Conservation (phyloP, 164 flowering plant genomes). For the Buxus sempervirens region DNA sequence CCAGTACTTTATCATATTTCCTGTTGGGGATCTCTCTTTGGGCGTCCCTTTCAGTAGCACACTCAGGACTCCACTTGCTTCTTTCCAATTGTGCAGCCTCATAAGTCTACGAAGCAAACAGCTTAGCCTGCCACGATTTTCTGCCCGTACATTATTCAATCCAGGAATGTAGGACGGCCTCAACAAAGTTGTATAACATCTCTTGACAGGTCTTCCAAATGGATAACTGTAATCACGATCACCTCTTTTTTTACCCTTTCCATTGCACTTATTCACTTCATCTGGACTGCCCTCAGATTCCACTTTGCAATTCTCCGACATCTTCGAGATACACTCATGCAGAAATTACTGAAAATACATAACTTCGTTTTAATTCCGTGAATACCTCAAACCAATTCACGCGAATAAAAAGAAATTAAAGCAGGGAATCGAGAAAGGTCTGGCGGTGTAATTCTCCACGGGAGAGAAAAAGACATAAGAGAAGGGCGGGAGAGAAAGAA, state of each 20-base stretch:
- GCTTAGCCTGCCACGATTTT: conserved; percentile 32
- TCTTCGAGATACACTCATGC: no score
- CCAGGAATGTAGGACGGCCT: conserved; percentile 39
- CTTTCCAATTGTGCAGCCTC: conserved; percentile 52
- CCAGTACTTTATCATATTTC: conserved; percentile 48
- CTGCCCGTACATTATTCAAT: conserved; percentile 22
- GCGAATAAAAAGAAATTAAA: no score
- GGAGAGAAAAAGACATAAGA: no score
- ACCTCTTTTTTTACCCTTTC: neutral
- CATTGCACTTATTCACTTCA: conserved; percentile 5
- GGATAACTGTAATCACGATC: neutral
- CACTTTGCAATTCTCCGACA: neutral
- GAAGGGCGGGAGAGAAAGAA: no score
- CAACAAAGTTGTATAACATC: conserved; percentile 16
- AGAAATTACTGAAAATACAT: no score
- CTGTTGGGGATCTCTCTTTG: conserved; percentile 25
- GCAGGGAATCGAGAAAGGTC: no score
- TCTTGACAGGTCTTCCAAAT: conserved; percentile 14
- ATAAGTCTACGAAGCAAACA: conserved; percentile 36
- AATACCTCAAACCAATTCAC: no score
- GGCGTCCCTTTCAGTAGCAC: conserved; percentile 43
- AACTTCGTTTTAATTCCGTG: no score
- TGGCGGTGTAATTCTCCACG: no score
- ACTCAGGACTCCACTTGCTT: conserved; percentile 61
- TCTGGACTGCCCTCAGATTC: neutral